A percentile compares a stretch with the other conserved stretches of the same genome.
Evolutionary conservation across 2,329 filamentous ascomycete species (phyloP).

Genomic region (Ophiosphaerella narmari): DNA sequence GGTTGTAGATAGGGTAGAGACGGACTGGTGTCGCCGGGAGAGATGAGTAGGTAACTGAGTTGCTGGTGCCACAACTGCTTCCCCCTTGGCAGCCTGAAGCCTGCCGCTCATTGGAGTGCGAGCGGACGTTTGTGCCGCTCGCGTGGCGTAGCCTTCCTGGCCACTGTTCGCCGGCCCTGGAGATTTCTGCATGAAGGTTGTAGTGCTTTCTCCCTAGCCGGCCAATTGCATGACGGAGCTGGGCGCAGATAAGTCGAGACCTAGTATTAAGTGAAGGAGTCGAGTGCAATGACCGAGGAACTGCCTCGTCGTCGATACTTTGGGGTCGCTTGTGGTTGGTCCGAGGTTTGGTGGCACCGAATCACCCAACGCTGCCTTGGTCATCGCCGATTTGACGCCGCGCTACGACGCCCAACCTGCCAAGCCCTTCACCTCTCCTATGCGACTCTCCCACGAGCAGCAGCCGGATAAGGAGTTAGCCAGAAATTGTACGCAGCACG

Average conservation of each 20-base stretch:
- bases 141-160: constrained; percentile 1
- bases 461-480: background rate
- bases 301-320: no score
- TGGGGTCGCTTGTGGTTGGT: no score
- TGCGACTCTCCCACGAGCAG: background rate
- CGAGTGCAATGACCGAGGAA: no score
- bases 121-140: background rate
- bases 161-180: no score
- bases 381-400: background rate
- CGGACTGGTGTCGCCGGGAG: background rate
- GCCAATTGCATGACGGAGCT: no score
- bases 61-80: background rate
- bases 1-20: background rate
- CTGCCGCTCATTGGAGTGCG: background rate
- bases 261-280: no score
- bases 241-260: no score
- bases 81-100: background rate
- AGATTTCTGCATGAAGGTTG: no score
- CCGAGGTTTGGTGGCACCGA: background rate
- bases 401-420: background rate
- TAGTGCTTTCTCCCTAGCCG: no score
- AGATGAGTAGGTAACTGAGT: background rate
- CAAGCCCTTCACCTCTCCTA: background rate
- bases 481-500: background rate
- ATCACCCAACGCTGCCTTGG: background rate